These are phyloP conservation scores for Zalerion maritima DNA, from an alignment of 495 filamentous ascomycete species.

Conservation along the genomic window DNA sequence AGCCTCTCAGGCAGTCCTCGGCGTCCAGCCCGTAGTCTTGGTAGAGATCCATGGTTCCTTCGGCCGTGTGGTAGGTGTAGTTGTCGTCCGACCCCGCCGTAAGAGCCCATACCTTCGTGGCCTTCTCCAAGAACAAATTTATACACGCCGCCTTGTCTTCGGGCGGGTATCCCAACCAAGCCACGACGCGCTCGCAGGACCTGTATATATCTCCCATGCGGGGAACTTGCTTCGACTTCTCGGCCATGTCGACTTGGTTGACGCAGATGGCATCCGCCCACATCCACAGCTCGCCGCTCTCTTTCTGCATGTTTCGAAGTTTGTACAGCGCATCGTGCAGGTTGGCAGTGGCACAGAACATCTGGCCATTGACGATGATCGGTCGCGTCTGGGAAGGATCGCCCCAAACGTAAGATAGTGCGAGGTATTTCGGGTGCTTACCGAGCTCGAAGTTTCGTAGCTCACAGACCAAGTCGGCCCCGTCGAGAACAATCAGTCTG, in stretches of 20 bases:
- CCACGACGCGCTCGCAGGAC: too few species aligned
- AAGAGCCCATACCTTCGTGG: too few species aligned
- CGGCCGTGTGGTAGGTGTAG: too few species aligned
- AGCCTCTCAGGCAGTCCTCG: too few species aligned
- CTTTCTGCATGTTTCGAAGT: slow-evolving; percentile 5
- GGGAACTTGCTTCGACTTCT: slow-evolving; percentile 6
- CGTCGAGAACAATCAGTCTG: slow-evolving; percentile 8
- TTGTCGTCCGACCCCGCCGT: too few species aligned
- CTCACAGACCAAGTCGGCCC: slow-evolving; percentile 5
- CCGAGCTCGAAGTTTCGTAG: slow-evolving; percentile 8
- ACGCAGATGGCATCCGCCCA: slow-evolving; percentile 12
- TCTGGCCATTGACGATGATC: slow-evolving; percentile 8
- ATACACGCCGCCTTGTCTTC: too few species aligned
- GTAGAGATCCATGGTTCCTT: too few species aligned
- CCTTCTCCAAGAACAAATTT: too few species aligned
- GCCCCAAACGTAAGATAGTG: slow-evolving; percentile 15
- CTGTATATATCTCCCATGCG: slow-evolving; percentile 14
- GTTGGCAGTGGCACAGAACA: slow-evolving; percentile 6
- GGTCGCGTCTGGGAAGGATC: slow-evolving; percentile 2
- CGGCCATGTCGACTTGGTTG: slow-evolving; percentile 6
- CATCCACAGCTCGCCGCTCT: slow-evolving; percentile 5
- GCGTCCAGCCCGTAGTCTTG: too few species aligned
- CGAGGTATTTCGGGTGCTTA: slow-evolving; percentile 1
- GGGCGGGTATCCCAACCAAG: too few species aligned
- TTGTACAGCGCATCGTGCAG: slow-evolving; percentile 5